Percentiles rank a stretch among this genome's conserved stretches.
These are phyloP conservation scores for Russula compacta DNA, from an alignment of 768 basidiomycete species.

Conservation along the genomic window DNA sequence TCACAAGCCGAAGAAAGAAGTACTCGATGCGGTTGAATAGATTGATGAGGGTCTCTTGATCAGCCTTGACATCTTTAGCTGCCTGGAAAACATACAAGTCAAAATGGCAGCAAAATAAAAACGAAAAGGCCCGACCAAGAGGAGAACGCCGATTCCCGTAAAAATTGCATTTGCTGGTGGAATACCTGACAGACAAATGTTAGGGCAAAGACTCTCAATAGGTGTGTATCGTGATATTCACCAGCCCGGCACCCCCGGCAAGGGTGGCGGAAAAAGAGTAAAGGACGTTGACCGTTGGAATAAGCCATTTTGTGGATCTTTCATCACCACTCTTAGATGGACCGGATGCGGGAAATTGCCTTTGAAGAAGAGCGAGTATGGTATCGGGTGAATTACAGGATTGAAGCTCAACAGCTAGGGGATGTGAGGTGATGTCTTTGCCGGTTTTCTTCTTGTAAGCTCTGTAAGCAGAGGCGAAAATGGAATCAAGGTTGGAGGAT, in stretches of 20 bases:
- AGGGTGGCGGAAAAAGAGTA: not conserved
- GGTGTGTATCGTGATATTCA: not conserved
- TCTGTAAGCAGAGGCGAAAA: not conserved
- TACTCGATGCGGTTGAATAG: no score
- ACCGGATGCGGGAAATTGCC: not conserved
- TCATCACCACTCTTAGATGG: not conserved
- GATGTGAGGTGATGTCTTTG: not conserved
- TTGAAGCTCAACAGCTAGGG: not conserved
- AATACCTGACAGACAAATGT: not conserved
- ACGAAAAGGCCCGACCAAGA: not conserved
- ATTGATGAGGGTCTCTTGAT: no score
- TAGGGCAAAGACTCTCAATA: not conserved
- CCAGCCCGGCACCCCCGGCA: not conserved
- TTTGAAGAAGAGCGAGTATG: not conserved
- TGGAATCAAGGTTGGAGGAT: not conserved
- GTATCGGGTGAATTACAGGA: not conserved
- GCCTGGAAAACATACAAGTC: no score
- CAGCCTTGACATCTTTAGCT: no score
- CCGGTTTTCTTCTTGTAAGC: not conserved
- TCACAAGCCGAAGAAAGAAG: no score
- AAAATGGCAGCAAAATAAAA: not conserved
- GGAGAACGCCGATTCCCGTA: not conserved
- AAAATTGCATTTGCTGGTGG: not conserved
- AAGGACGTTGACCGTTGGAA: not conserved
- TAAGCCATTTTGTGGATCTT: not conserved